phyloP scores from a whole-genome alignment of 2,329 filamentous ascomycete species.

The Onygena corvina region DNA sequence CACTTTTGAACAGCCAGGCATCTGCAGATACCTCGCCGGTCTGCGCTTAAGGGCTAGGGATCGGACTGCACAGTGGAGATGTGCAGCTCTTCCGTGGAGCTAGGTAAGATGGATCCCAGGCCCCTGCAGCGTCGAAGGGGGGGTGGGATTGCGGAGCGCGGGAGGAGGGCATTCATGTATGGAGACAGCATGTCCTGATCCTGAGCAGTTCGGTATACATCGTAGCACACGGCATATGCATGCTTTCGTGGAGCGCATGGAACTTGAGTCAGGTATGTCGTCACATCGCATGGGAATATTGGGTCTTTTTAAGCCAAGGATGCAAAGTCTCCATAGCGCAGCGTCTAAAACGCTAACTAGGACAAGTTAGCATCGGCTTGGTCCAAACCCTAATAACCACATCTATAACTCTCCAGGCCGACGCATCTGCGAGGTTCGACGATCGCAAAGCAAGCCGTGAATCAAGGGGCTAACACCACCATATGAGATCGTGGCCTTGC shows the following conservation, averaged over 20 bases:
- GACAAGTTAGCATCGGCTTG: slow-evolving; percentile 1
- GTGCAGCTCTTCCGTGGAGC: too few relatives aligned
- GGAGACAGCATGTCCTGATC: not conserved
- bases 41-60: not conserved
- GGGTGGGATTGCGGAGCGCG: too few relatives aligned
- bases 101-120: too few relatives aligned
- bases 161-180: not conserved
- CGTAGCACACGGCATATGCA: not conserved
- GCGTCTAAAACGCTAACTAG: not conserved
- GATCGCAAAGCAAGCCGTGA: too few relatives aligned
- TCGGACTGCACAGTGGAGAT: too few relatives aligned
- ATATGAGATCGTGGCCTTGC: too few relatives aligned
- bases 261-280: not conserved
- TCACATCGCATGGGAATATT: slow-evolving; percentile 4
- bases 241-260: not conserved
- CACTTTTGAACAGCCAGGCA: not conserved
- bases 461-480: too few relatives aligned
- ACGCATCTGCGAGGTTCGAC: too few relatives aligned
- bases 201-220: not conserved
- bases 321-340: not conserved
- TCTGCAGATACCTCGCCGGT: not conserved
- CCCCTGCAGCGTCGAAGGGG: too few relatives aligned
- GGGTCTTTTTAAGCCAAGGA: slow-evolving; percentile 1
- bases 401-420: too few relatives aligned
- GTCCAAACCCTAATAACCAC: not conserved